Percentiles rank a stretch among this genome's conserved stretches.
These are phyloP conservation scores for Naganishia vaughanmartiniae DNA, from an alignment of 768 basidiomycete species.

Conservation along the genomic window DNA sequence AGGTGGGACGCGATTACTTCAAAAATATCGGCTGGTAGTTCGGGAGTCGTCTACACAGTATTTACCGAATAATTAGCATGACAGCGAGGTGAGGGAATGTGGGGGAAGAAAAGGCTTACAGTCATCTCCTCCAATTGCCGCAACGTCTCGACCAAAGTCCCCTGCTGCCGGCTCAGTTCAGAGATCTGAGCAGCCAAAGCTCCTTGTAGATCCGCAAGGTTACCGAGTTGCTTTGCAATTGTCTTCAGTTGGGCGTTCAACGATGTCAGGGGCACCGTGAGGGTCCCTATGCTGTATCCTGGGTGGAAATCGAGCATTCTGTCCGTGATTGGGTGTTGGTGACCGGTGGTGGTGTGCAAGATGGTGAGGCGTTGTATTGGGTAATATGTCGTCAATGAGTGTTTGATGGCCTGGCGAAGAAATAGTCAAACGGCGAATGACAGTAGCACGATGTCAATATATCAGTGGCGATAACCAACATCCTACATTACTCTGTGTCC, in stretches of 20 bases:
- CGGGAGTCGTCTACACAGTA: background rate
- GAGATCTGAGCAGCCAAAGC: slow-evolving; percentile 9
- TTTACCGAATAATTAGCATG: background rate
- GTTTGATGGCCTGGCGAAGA: no score
- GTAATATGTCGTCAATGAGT: no score
- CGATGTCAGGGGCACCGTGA: background rate
- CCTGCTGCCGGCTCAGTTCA: slow-evolving; percentile 10
- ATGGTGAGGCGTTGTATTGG: background rate
- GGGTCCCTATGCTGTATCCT: slow-evolving; percentile 22
- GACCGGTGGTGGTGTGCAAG: background rate
- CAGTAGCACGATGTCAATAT: no score
- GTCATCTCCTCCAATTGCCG: slow-evolving; percentile 19
- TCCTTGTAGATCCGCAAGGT: slow-evolving; percentile 3
- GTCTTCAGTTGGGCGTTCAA: slow-evolving; percentile 12
- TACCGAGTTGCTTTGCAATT: slow-evolving; percentile 11
- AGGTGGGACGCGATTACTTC: slow-evolving; percentile 11
- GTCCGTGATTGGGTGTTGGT: background rate
- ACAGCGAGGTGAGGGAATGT: background rate
- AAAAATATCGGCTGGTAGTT: slow-evolving; percentile 6
- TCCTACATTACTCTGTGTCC: no score
- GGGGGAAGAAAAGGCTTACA: background rate
- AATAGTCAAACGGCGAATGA: no score
- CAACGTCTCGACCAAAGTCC: slow-evolving; percentile 9
- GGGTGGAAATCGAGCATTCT: slow-evolving; percentile 21
- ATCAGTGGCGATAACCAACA: no score